Percentiles rank a stretch among this genome's conserved stretches.
Evolutionary conservation across 1,139 yeast genomes (phyloP).

Genomic region (Protomyces macrosporus): DNA sequence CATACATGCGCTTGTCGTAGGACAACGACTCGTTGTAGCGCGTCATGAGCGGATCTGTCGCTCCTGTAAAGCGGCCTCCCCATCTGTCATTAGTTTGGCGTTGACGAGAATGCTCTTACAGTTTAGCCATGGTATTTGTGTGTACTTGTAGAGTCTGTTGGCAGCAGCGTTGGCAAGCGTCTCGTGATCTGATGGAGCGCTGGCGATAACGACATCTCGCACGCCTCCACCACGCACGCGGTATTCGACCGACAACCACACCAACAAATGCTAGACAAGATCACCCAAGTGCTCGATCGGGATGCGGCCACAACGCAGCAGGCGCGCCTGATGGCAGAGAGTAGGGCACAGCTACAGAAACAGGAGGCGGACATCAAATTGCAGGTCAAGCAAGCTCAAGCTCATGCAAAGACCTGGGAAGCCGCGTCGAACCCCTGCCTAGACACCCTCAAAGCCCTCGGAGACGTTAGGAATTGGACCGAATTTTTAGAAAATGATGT

Average conservation of each 20-base stretch:
- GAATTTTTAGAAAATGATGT: slow-evolving; percentile 1
- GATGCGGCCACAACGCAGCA: neutral
- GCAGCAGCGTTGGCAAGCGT: no score
- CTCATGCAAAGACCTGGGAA: neutral
- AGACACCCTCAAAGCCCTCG: neutral
- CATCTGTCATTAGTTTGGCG: slow-evolving; percentile 51
- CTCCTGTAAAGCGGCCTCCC: slow-evolving; percentile 97
- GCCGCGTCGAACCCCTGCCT: neutral
- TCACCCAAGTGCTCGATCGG: neutral
- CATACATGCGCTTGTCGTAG: slow-evolving; percentile 89
- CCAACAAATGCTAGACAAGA: neutral
- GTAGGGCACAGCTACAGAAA: neutral
- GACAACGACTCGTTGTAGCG: slow-evolving; percentile 94
- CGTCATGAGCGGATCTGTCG: slow-evolving; percentile 95
- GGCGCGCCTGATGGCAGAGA: neutral
- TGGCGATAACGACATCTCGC: neutral
- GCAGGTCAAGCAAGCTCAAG: neutral
- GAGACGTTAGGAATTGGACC: slow-evolving; percentile 12
- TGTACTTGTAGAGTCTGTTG: no score
- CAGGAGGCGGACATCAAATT: neutral
- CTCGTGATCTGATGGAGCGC: no score
- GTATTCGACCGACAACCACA: neutral
- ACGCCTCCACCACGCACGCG: neutral
- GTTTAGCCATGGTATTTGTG: neutral
- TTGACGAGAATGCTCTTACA: neutral